Conservation (phyloP, 2,329 filamentous ascomycete genomes). For the Cladophialophora exuberans region DNA sequence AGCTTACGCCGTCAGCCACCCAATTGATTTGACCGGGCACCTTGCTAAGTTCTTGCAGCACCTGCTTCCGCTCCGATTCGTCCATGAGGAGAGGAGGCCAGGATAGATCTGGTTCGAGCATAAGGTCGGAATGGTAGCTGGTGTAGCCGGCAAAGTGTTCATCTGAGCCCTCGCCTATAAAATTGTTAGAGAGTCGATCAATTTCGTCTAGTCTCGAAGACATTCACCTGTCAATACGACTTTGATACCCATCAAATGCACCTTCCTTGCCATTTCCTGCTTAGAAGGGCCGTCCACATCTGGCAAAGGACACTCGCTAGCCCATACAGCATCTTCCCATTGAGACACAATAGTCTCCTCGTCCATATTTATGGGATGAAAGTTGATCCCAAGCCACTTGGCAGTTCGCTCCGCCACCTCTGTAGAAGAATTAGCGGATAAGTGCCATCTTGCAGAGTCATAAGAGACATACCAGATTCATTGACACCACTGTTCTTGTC, state of each 20-base stretch:
- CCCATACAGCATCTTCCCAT: constrained; percentile 51
- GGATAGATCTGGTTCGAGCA: constrained; percentile 53
- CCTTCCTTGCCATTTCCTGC: not conserved
- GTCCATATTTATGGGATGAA: constrained; percentile 47
- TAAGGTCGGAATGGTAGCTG: constrained; percentile 50
- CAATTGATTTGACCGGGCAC: not conserved
- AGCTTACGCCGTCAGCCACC: not conserved
- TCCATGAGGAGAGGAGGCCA: constrained; percentile 8
- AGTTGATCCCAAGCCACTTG: constrained; percentile 52
- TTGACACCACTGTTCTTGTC: constrained; percentile 53
- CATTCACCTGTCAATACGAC: constrained; percentile 38
- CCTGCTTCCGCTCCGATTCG: not conserved
- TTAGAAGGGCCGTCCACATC: constrained; percentile 50
- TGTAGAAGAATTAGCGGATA: not conserved
- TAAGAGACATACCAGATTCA: constrained; percentile 55
- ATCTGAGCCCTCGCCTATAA: constrained; percentile 58
- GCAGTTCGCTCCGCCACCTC: constrained; percentile 45
- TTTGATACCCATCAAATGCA: not conserved
- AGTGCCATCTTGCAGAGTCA: not conserved
- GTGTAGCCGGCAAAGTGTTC: constrained; percentile 60
- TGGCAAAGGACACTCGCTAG: constrained; percentile 49
- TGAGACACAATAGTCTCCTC: constrained; percentile 48
- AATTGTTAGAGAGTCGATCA: constrained; percentile 56
- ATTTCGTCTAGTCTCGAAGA: constrained; percentile 51
- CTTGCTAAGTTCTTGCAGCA: not conserved